phyloP scores from a whole-genome alignment of 192 early-diverging fungal genomes.

The Coemansia asiatica region DNA sequence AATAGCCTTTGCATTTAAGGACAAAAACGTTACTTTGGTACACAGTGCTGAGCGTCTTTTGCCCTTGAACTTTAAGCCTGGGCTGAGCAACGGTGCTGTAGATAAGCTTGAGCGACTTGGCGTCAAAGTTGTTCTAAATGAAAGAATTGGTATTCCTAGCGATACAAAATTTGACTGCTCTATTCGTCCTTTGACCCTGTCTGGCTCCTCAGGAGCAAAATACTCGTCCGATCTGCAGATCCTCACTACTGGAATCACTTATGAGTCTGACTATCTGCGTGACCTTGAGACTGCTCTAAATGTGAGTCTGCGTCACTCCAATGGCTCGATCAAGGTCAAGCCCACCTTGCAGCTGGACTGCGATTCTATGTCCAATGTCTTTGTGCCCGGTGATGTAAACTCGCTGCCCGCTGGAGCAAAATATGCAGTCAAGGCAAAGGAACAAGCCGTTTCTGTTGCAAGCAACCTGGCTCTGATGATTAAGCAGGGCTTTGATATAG shows the following conservation, averaged over 20 bases:
- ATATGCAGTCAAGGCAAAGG: conserved; percentile 24
- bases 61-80: conserved; percentile 49
- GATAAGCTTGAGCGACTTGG: conserved; percentile 51
- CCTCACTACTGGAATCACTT: conserved; percentile 43
- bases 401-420: conserved; percentile 39
- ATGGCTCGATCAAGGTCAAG: conserved; percentile 50
- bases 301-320: conserved; percentile 23
- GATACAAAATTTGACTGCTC: conserved; percentile 35
- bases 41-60: conserved; percentile 49
- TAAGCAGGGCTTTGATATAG: conserved; percentile 10
- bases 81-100: conserved; percentile 38
- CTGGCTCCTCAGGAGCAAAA: conserved; percentile 40
- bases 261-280: conserved; percentile 54
- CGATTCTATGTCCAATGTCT: conserved; percentile 39
- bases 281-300: conserved; percentile 33
- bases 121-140: conserved; percentile 56
- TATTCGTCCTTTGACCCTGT: conserved; percentile 39
- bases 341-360: conserved; percentile 53
- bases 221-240: conserved; percentile 64
- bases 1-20: conserved; percentile 51
- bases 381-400: conserved; percentile 59
- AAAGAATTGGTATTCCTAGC: conserved; percentile 46
- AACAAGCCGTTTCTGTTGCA: conserved; percentile 22
- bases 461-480: conserved; percentile 36
- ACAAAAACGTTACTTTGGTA: conserved; percentile 55